phyloP scores from a whole-genome alignment of 257 asterid genomes.

The Solanum chmielewskii region DNA sequence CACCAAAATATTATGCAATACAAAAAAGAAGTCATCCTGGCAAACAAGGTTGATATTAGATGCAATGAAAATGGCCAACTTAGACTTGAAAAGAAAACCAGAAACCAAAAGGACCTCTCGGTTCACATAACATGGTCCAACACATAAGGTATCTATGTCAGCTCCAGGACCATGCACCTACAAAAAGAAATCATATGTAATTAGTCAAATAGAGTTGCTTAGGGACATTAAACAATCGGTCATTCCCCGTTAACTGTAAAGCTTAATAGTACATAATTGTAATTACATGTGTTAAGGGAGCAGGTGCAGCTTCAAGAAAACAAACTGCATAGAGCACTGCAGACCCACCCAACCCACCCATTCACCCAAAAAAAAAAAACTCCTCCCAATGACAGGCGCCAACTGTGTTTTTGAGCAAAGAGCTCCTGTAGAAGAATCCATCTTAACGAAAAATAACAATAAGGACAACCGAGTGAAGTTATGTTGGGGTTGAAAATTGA shows the following conservation, averaged over 20 bases:
- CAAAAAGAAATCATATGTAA: neutral
- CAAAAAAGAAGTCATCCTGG: conserved; percentile 78
- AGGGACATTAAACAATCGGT: neutral
- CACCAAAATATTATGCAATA: conserved; percentile 60
- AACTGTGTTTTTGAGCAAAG: neutral
- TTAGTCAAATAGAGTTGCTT: neutral
- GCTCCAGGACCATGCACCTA: conserved; percentile 39
- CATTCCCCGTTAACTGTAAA: neutral
- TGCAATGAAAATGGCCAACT: neutral
- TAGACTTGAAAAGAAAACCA: neutral
- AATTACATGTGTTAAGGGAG: neutral
- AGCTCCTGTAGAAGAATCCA: neutral
- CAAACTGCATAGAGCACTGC: neutral
- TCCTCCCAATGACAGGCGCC: neutral
- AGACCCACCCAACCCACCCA: neutral
- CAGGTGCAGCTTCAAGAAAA: neutral
- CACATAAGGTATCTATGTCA: conserved; percentile 28
- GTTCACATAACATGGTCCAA: conserved; percentile 33
- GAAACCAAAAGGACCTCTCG: conserved; percentile 16
- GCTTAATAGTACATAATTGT: neutral
- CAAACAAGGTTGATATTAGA: conserved; percentile 5
- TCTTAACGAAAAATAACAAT: neutral
- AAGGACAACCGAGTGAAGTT: neutral
- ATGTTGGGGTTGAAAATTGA: neutral
- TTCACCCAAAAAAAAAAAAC: neutral